Conservation (phyloP, 495 filamentous ascomycete genomes). For the Penicillium waksmanii region DNA sequence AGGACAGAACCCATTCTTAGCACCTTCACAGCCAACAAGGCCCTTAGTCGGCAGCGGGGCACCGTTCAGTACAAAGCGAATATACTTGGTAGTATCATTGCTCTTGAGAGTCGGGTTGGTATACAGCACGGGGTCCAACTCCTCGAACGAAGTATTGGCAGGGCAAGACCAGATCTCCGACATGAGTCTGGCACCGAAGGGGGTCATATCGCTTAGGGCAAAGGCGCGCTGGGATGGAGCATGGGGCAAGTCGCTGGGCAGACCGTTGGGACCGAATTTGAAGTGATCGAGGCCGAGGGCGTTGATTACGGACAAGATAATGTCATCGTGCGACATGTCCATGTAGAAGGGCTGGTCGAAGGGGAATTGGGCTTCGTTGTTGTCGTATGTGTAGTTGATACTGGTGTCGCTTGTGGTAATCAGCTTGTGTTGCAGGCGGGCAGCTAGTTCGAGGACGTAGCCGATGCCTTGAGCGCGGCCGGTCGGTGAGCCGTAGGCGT, state of each 20-base stretch:
- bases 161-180: slow-evolving; percentile 59
- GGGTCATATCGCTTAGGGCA: slow-evolving; percentile 46
- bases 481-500: slow-evolving; percentile 59
- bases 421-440: slow-evolving; percentile 57
- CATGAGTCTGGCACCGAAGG: slow-evolving; percentile 65
- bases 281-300: slow-evolving; percentile 49
- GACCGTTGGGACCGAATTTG: slow-evolving; percentile 30
- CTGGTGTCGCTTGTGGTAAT: slow-evolving; percentile 54
- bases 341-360: slow-evolving; percentile 55
- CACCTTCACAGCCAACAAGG: slow-evolving; percentile 30
- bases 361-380: slow-evolving; percentile 50
- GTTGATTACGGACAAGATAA: slow-evolving; percentile 47
- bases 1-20: slow-evolving; percentile 36
- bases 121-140: slow-evolving; percentile 31
- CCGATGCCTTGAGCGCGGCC: slow-evolving; percentile 67
- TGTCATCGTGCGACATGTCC: slow-evolving; percentile 47
- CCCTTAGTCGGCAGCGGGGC: slow-evolving; percentile 34
- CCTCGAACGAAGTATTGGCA: slow-evolving; percentile 8
- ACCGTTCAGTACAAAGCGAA: slow-evolving; percentile 39
- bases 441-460: slow-evolving; percentile 64
- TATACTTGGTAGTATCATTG: slow-evolving; percentile 24
- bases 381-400: slow-evolving; percentile 61
- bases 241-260: slow-evolving; percentile 54
- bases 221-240: slow-evolving; percentile 31
- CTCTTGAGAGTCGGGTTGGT: slow-evolving; percentile 27